phyloP scores from a whole-genome alignment of 1,139 yeast species.

The Diutina siamensis region DNA sequence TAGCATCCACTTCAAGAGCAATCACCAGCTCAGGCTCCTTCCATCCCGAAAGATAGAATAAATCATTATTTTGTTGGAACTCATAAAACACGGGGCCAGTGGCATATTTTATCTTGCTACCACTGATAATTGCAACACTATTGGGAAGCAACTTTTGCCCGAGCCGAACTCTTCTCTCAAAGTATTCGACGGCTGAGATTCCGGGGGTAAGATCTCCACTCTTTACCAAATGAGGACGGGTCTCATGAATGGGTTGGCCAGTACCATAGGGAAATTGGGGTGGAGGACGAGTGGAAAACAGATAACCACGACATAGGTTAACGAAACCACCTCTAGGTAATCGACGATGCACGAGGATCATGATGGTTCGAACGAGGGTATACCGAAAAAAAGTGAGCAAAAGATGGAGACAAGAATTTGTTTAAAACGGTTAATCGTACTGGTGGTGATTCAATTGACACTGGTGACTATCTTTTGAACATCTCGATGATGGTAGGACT shows the following conservation, averaged over 20 bases:
- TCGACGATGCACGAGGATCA: too few relatives aligned
- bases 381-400: too few relatives aligned
- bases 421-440: too few relatives aligned
- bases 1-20: slow-evolving; percentile 48
- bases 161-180: slow-evolving; percentile 49
- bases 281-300: not conserved
- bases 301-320: not conserved
- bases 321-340: too few relatives aligned
- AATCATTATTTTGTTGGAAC: slow-evolving; percentile 85
- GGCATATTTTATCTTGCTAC: slow-evolving; percentile 62
- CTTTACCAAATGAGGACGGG: slow-evolving; percentile 60
- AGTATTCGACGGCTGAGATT: slow-evolving; percentile 74
- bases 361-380: too few relatives aligned
- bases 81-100: slow-evolving; percentile 86
- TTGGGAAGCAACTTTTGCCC: slow-evolving; percentile 47
- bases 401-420: too few relatives aligned
- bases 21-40: slow-evolving; percentile 81
- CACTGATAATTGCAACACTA: slow-evolving; percentile 65
- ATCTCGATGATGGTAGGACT: too few relatives aligned
- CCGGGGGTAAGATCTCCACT: slow-evolving; percentile 85
- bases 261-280: not conserved
- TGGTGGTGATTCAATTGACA: too few relatives aligned
- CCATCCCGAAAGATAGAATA: slow-evolving; percentile 86
- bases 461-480: too few relatives aligned
- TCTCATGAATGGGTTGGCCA: slow-evolving; percentile 84